Evolutionary conservation across 768 basidiomycete species (phyloP).

Genomic region (Suillus cothurnatus): DNA sequence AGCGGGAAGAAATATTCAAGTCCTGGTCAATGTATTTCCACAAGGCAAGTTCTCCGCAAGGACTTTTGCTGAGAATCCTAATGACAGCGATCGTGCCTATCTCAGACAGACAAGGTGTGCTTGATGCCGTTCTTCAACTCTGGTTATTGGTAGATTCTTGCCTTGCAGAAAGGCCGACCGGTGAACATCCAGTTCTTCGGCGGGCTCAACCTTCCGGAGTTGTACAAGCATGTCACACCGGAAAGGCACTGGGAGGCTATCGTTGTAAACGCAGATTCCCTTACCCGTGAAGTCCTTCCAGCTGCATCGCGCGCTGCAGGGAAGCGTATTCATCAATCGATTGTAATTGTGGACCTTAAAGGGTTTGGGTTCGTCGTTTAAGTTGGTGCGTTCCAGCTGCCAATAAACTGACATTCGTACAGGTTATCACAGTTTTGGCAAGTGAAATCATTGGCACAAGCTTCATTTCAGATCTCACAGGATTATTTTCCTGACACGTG

Average conservation of each 20-base stretch:
- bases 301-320: slow-evolving; percentile 61
- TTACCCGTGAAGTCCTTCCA: slow-evolving; percentile 67
- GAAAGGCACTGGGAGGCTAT: slow-evolving; percentile 65
- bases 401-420: neutral
- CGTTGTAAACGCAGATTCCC: slow-evolving; percentile 64
- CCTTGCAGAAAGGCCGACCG: slow-evolving; percentile 63
- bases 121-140: neutral
- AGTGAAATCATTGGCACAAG: slow-evolving; percentile 62
- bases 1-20: slow-evolving; percentile 67
- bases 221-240: slow-evolving; percentile 59
- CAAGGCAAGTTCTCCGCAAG: slow-evolving; percentile 46
- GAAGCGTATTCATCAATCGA: slow-evolving; percentile 47
- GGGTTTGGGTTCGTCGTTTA: slow-evolving; percentile 58
- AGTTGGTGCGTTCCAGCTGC: neutral
- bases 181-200: slow-evolving; percentile 69
- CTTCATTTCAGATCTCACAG: slow-evolving; percentile 73
- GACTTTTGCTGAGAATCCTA: slow-evolving; percentile 1
- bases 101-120: slow-evolving; percentile 68
- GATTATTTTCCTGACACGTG: slow-evolving; percentile 81
- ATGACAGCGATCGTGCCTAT: too few relatives aligned
- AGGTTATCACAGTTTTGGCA: slow-evolving; percentile 77
- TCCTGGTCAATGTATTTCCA: slow-evolving; percentile 83
- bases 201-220: slow-evolving; percentile 55
- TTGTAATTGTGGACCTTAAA: slow-evolving; percentile 72
- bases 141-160: neutral